Base-by-base conservation (phyloP, 2,329 filamentous ascomycete species). In the Epichloe gansuensis region DNA sequence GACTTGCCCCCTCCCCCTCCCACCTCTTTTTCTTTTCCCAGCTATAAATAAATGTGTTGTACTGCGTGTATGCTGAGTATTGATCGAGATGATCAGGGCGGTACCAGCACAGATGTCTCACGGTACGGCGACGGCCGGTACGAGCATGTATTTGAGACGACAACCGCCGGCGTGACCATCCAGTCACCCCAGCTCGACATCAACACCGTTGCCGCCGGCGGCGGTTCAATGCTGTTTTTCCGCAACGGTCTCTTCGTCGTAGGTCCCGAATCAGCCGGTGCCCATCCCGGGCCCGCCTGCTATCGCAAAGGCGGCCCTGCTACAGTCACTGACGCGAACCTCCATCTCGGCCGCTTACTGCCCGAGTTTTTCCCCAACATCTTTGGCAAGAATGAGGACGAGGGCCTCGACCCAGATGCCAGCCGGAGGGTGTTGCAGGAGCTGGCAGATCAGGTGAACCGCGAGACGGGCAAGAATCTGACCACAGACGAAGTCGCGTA, bases 171-270 rank as follows among this genome's bases (percentile, higher is more conserved):
- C 12, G 81, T 91, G 1, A 84, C 85, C 1, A 88, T 91, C 11
- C 86, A 90, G 57, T 85, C 82, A 1, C 86, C 87, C 0, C 86
- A 91, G 62, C 75, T 91, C 1, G 86, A 91, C 59, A 90, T 91
- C 63, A 88, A 88, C 63, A 91, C 87, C 1, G 85, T 90, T 4
- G 86, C 86, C 25, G 85, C 86, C 6, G 85, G 86, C 17, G 86
- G 86, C 55, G 83, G 84, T n/a, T 85, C 80, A 1, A 73, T 81
- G 15, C 70, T 90, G 0, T 83, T 82, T 61, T 88, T 81, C 75
- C 78, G 77, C 54, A 88, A 88, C 55, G 85, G 85, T 0, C 71
- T 89, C 2, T 87, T 89, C 57, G 78, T 82, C 1, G 85, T 88
- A 5, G 85, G 85, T 0, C 85, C 85, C 1, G 83, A 88, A 60